phyloP scores from a whole-genome alignment of 768 basidiomycete genomes.

The Leccinellum rugosiceps region DNA sequence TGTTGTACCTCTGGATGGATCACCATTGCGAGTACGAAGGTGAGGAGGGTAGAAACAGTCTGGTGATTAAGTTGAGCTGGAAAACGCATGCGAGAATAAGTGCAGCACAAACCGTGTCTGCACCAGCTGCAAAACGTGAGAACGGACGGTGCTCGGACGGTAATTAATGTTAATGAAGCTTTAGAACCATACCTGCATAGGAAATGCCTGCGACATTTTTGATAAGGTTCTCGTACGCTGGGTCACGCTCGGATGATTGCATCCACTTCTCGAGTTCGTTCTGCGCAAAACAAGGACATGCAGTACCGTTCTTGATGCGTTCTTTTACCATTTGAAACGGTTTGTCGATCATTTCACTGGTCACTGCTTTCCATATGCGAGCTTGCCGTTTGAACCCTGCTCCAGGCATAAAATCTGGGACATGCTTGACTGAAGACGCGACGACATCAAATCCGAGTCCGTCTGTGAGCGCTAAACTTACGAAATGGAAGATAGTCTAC shows the following conservation, averaged over 20 bases:
- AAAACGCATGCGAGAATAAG: conserved; percentile 25
- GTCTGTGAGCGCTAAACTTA: conserved; percentile 15
- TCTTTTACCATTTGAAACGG: conserved; percentile 44
- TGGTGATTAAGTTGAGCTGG: conserved; percentile 21
- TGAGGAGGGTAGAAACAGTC: conserved; percentile 49
- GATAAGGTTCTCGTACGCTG: conserved; percentile 43
- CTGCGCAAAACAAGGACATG: conserved; percentile 44
- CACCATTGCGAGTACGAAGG: conserved; percentile 54
- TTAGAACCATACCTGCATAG: conserved; percentile 39
- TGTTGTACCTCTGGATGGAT: conserved; percentile 47
- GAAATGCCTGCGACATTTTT: conserved; percentile 50
- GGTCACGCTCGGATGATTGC: conserved; percentile 13
- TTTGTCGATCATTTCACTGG: conserved; percentile 31
- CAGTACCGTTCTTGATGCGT: conserved; percentile 38
- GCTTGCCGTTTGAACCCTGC: conserved; percentile 48
- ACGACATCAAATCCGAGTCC: neutral
- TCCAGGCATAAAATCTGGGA: conserved; percentile 52
- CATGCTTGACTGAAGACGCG: conserved; percentile 35
- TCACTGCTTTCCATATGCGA: conserved; percentile 34
- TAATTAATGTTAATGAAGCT: neutral
- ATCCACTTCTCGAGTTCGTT: conserved; percentile 36
- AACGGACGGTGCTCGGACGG: neutral
- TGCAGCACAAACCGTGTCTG: conserved; percentile 21
- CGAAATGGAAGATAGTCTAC: conserved; percentile 37
- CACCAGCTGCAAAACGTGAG: conserved; percentile 19